Evolutionary conservation across 2,329 filamentous ascomycete genomes (phyloP).

Genomic region (Talaromyces rugulosus): DNA sequence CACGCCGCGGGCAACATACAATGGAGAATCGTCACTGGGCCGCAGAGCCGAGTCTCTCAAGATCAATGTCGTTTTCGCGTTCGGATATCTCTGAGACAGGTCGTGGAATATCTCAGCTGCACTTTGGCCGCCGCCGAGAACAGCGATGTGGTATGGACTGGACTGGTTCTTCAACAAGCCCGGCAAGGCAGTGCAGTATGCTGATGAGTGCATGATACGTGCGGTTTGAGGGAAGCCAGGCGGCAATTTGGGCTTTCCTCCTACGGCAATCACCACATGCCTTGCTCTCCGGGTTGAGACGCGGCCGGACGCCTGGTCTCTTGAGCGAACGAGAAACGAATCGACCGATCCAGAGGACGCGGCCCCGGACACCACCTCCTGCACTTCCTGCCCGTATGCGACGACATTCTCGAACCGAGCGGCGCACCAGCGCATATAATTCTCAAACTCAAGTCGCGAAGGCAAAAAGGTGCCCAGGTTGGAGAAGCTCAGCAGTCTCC

Average conservation of each 20-base stretch:
- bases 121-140: constrained; percentile 86
- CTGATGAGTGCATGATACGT: constrained; percentile 80
- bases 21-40: constrained; percentile 92
- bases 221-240: constrained; percentile 63
- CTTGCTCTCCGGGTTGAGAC: constrained; percentile 37
- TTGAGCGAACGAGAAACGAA: constrained; percentile 64
- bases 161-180: constrained; percentile 34
- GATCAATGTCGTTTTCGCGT: constrained; percentile 70
- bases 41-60: constrained; percentile 80
- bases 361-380: constrained; percentile 59
- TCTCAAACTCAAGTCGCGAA: constrained; percentile 82
- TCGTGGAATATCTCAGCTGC: constrained; percentile 95
- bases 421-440: constrained; percentile 93
- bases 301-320: constrained; percentile 50
- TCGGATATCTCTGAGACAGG: constrained; percentile 75
- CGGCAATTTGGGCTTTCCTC: constrained; percentile 67
- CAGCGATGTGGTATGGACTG: constrained; percentile 65
- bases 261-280: constrained; percentile 61
- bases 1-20: constrained; percentile 53
- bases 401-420: constrained; percentile 70
- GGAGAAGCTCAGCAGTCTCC: constrained; percentile 81
- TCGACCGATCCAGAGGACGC: constrained; percentile 41
- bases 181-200: constrained; percentile 58
- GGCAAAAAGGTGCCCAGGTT: constrained; percentile 88
- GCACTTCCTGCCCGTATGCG: constrained; percentile 72